Percentiles rank a stretch among this genome's conserved stretches.
Conservation (phyloP, 805 yeast species). For the Candida hungchunana region DNA sequence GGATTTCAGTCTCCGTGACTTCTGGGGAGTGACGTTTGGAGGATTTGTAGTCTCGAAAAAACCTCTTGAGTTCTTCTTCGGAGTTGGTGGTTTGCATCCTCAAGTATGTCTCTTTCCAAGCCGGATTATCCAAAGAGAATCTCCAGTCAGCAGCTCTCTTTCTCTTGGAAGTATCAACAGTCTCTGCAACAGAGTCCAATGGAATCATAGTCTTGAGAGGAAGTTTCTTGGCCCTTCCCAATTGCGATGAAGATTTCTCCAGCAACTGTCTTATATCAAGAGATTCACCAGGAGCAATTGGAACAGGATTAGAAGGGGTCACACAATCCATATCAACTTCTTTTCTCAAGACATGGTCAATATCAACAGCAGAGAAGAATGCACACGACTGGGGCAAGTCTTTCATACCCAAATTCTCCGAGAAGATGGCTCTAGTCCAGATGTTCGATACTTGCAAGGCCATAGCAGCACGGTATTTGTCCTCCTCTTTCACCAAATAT, state of each 20-base stretch:
- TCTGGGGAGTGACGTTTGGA: too few relatives aligned
- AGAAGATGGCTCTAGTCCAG: slow-evolving; percentile 96
- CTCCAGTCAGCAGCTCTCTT: not conserved
- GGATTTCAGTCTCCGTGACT: too few relatives aligned
- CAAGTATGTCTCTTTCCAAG: slow-evolving; percentile 15
- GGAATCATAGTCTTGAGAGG: slow-evolving; percentile 7
- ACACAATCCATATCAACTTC: slow-evolving; percentile 90
- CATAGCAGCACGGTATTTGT: slow-evolving; percentile 72
- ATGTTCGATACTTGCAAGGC: slow-evolving; percentile 84
- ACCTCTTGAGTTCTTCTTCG: slow-evolving; percentile 6
- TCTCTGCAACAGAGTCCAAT: not conserved
- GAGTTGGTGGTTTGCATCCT: slow-evolving; percentile 14
- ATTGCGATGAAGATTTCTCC: slow-evolving; percentile 29
- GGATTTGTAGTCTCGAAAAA: slow-evolving; percentile 5
- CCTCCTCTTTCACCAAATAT: slow-evolving; percentile 68
- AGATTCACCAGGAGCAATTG: slow-evolving; percentile 79
- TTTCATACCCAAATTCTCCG: slow-evolving; percentile 83
- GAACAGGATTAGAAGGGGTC: slow-evolving; percentile 75
- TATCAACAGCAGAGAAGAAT: slow-evolving; percentile 89
- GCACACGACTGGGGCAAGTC: slow-evolving; percentile 95
- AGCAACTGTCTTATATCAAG: slow-evolving; percentile 55
- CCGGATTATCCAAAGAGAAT: slow-evolving; percentile 10
- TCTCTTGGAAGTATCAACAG: too few relatives aligned
- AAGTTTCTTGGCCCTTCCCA: slow-evolving; percentile 15
- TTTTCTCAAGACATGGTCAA: slow-evolving; percentile 83